Evolutionary conservation across 345 rosid species (phyloP), one percentile per base, ranked within the genome.

Genomic region (Laguncularia racemosa): DNA sequence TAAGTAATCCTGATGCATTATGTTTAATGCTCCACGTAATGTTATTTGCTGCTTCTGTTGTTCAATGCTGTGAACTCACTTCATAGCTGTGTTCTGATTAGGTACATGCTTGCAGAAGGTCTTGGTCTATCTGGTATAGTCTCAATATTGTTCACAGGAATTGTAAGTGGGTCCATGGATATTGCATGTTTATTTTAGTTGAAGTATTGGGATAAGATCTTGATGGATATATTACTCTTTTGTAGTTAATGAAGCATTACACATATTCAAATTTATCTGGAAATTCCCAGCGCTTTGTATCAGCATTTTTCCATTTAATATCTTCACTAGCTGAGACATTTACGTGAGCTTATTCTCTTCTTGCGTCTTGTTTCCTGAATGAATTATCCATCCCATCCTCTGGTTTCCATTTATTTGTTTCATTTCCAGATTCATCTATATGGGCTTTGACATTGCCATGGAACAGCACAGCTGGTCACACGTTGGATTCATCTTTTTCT

Each of bases 101-200:
- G 99, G 63, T 93, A 93, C 82, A 89, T 93, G 99, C 99, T 93
- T 65, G 96, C 96, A 44, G 99, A 93, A 84, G 99, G 99, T 74
- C 88, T 93, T 73, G 84, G 99, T 61, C 97, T 93, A 60, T 87
- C 99, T 68, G 99, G 99, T 67, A 93, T 93, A 46, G 99, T 89
- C 63, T 89, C 99, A 1, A 93, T 93, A 76, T 70, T 93, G 66
- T 93, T 89, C 74, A 93, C 99, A 5, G 99, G 97, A 74, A 89
- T 93, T 47, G 97, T 93, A 67, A 89, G 99, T 68, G 44, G 46
- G 10, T 43, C 14, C 57, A 20, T 28, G 38, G 40, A 14, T 33
- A 33, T 33, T 2, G 40, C 40, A 33, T 33, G 40, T 33, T 33
- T 33, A 33, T 33, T 33, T 33, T 33, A 33, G 40, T 33, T 33